These are phyloP conservation scores for Lachnellula willkommii DNA, from an alignment of 2,329 filamentous ascomycete species.

Conservation along the genomic window DNA sequence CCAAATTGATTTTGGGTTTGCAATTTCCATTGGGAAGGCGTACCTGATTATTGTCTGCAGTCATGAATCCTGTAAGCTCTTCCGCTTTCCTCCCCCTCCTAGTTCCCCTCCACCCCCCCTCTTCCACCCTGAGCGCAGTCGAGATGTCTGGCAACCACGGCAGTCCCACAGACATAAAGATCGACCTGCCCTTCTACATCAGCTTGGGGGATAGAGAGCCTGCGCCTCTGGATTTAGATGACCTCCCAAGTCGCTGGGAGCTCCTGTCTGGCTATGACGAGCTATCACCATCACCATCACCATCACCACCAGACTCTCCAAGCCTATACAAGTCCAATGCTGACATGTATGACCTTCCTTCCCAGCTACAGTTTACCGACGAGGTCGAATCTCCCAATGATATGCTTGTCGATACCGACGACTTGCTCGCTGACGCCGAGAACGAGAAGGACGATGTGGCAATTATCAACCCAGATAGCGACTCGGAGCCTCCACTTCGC, in stretches of 20 bases:
- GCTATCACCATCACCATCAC: not conserved
- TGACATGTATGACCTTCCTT: slow-evolving; percentile 10
- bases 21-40: slow-evolving; percentile 18
- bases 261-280: too few relatives aligned
- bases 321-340: slow-evolving; percentile 1
- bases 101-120: not conserved
- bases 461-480: slow-evolving; percentile 36
- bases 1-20: slow-evolving; percentile 4
- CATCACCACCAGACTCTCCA: not conserved
- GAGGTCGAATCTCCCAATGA: slow-evolving; percentile 30
- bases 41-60: slow-evolving; percentile 15
- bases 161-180: too few relatives aligned
- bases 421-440: slow-evolving; percentile 26
- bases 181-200: not conserved
- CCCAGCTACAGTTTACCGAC: slow-evolving; percentile 23
- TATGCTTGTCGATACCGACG: slow-evolving; percentile 30
- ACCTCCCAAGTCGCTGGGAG: too few relatives aligned
- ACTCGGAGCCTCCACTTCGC: slow-evolving; percentile 21
- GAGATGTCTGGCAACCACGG: not conserved
- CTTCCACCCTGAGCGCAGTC: not conserved
- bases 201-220: too few relatives aligned
- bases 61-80: slow-evolving; percentile 25
- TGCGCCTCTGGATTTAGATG: too few relatives aligned
- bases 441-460: slow-evolving; percentile 37
- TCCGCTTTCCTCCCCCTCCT: slow-evolving; percentile 1